Percentiles rank a stretch among this genome's conserved stretches.
Conservation (phyloP, 495 filamentous ascomycete species). For the Penicillium pulvis region DNA sequence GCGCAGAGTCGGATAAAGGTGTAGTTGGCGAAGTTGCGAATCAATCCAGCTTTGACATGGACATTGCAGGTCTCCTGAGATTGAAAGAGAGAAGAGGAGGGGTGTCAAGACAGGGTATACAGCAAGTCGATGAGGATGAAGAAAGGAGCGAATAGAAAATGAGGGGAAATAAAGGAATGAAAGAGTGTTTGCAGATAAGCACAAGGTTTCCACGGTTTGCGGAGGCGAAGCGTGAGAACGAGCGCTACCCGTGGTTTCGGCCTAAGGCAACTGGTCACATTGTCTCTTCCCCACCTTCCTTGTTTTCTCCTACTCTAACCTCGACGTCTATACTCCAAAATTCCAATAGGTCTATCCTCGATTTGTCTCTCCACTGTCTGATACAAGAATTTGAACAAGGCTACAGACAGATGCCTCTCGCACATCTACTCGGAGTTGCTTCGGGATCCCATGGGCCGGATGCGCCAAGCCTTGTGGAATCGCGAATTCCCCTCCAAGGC, state of each 20-base stretch:
- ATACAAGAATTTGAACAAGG: too few species aligned
- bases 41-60: slow-evolving; percentile 20
- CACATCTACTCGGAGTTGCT: neutral
- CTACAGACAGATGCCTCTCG: too few species aligned
- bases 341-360: too few species aligned
- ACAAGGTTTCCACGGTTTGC: neutral
- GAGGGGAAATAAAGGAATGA: slow-evolving; percentile 2
- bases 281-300: neutral
- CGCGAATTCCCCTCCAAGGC: neutral
- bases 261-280: neutral
- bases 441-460: slow-evolving; percentile 16
- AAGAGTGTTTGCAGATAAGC: neutral
- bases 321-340: neutral
- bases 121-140: neutral
- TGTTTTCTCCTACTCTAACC: neutral
- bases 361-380: too few species aligned
- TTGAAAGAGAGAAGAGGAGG: neutral
- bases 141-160: neutral
- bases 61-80: slow-evolving; percentile 22
- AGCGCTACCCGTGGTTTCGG: neutral
- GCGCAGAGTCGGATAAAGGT: neutral
- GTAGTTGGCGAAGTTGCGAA: slow-evolving; percentile 2
- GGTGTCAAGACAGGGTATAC: neutral
- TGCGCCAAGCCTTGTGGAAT: slow-evolving; percentile 20
- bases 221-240: neutral